phyloP scores from a whole-genome alignment of 2,329 filamentous ascomycete species.

The Ophiostoma triangulosporum region DNA sequence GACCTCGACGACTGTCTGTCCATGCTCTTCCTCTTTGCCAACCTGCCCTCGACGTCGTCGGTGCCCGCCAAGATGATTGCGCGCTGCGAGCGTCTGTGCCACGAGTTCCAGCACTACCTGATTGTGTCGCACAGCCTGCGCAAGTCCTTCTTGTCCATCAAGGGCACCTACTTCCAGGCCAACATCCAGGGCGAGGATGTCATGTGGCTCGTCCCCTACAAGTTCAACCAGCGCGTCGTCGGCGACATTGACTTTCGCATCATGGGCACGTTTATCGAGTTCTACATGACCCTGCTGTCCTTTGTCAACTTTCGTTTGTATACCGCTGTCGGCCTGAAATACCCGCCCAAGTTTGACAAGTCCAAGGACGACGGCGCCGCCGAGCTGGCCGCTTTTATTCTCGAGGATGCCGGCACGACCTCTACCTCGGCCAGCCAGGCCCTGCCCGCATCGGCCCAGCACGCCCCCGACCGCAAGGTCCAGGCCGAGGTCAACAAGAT shows the following conservation, averaged over 20 bases:
- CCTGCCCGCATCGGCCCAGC: slow-evolving; percentile 24
- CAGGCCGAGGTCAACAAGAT: slow-evolving; percentile 57
- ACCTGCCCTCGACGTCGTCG: slow-evolving; percentile 75
- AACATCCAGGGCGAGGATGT: slow-evolving; percentile 95
- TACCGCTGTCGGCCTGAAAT: slow-evolving; percentile 80
- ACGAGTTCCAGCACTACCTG: slow-evolving; percentile 96
- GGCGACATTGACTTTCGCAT: slow-evolving; percentile 96
- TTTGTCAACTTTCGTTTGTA: slow-evolving; percentile 96
- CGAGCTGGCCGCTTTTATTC: slow-evolving; percentile 78
- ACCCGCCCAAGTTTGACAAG: slow-evolving; percentile 86
- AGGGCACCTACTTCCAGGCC: slow-evolving; percentile 98
- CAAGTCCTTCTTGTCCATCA: slow-evolving; percentile 96
- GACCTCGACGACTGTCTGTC: slow-evolving; percentile 94
- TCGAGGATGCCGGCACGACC: slow-evolving; percentile 59
- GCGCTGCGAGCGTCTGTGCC: slow-evolving; percentile 79
- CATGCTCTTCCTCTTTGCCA: slow-evolving; percentile 95
- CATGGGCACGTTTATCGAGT: slow-evolving; percentile 98
- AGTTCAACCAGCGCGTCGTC: slow-evolving; percentile 89
- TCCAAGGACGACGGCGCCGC: slow-evolving; percentile 78
- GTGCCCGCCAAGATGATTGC: slow-evolving; percentile 94
- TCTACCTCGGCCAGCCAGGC: slow-evolving; percentile 41
- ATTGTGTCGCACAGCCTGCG: slow-evolving; percentile 82
- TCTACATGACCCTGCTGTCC: slow-evolving; percentile 90
- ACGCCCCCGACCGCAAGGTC: slow-evolving; percentile 46
- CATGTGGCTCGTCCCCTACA: slow-evolving; percentile 93